Base-by-base conservation (phyloP, 2,329 filamentous ascomycete genomes). In the Chalaropsis ovoidea region DNA sequence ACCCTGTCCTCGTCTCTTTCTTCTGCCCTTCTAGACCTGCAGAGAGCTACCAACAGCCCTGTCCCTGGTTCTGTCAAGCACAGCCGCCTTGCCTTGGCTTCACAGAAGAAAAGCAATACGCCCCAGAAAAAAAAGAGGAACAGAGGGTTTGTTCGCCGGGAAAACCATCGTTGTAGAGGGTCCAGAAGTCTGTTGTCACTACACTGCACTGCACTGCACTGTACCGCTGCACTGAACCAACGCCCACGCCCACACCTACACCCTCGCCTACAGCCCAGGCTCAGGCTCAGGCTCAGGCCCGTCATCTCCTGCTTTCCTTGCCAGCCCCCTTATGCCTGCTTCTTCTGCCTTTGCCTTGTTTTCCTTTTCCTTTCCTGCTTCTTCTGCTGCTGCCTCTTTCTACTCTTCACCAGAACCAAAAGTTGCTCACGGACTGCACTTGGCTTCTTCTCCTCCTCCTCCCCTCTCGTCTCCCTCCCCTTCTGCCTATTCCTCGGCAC, bases 261-360 rank as follows among this genome's bases (percentile, higher is more conserved):
- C 31, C 31, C 31, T 3, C 31, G 11, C 22, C 19, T 10, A n/a
- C 47, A 52, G 47, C 47, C 27, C 5, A 52, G 47, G 47, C 47
- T 22, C 22, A 27, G 35, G 35, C 54, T 41, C 8, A 52, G 47
- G 47, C 47, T 52, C 7, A 52, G 47, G 47, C 47, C 22, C 47
- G 11, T 52, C 43, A 66, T 54, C 58, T 54, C 19, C 60, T 62
- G 64, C 35, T 35, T 58, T 63, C 49, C 39, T 67, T 43, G 63
- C 65, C 62, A 67, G 62, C 65, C 65, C 65, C 65, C 56, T 67
- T 64, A 64, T 54, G 54, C 41, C 65, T 64, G 54, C 62, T 64
- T 63, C 49, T 63, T 24, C 61, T 31, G 49, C 65, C 39, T 45
- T 27, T 63, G 22, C 54, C 52, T 24, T 61, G 41, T 60, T 52